These are phyloP conservation scores for Ceratocystis lukuohia DNA, from an alignment of 2,329 filamentous ascomycete genomes.

Conservation along the genomic window DNA sequence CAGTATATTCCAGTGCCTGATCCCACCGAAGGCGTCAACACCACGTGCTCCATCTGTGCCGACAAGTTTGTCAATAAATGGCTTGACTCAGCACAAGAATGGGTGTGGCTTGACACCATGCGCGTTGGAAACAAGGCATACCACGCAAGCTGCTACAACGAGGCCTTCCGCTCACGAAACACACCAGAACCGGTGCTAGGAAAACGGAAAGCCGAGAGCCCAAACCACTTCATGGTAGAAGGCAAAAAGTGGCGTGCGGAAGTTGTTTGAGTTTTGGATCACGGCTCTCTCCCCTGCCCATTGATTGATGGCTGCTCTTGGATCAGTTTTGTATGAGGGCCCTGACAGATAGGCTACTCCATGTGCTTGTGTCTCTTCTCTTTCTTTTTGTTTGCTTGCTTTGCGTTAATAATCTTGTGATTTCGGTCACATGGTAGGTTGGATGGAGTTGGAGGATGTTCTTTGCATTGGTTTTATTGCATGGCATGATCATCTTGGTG, in stretches of 20 bases:
- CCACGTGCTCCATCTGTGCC: constrained; percentile 83
- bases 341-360: not conserved
- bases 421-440: not conserved
- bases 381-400: not conserved
- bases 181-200: constrained; percentile 47
- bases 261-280: constrained; percentile 10
- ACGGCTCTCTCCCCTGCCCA: not conserved
- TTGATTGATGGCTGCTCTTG: not conserved
- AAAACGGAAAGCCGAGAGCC: constrained; percentile 53
- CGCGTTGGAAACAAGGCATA: constrained; percentile 68
- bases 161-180: constrained; percentile 56
- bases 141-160: constrained; percentile 78
- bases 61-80: constrained; percentile 88
- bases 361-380: not conserved
- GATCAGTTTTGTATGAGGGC: not conserved
- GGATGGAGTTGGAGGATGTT: not conserved
- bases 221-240: constrained; percentile 13
- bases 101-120: constrained; percentile 87
- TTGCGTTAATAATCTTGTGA: not conserved
- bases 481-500: constrained; percentile 7
- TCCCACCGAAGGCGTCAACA: constrained; percentile 58
- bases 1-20: constrained; percentile 76
- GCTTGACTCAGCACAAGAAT: constrained; percentile 87
- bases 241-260: constrained; percentile 20
- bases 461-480: constrained; percentile 1